A percentile compares a stretch with the other conserved stretches of the same genome.
These are phyloP conservation scores for Actinidia chinensis DNA, from an alignment of 179 eudicot species.

Conservation along the genomic window DNA sequence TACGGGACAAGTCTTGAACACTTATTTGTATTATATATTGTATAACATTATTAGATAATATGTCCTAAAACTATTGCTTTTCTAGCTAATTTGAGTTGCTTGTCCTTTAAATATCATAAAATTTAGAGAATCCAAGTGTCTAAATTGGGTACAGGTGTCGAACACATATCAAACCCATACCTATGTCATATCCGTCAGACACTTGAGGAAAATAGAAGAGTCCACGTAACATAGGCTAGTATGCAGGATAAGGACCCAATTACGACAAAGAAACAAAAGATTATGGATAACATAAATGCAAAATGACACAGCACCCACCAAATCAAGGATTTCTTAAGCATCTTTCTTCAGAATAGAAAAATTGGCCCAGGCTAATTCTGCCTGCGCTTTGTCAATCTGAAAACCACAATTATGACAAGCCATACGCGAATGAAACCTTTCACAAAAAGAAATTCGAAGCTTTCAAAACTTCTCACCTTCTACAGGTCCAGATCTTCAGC, in stretches of 20 bases:
- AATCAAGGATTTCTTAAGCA: constrained; percentile 75
- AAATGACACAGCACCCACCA: constrained; percentile 51
- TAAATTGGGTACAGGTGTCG: too few species aligned
- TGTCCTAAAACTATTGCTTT: too few species aligned
- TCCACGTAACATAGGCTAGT: too few species aligned
- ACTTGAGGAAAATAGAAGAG: too few species aligned
- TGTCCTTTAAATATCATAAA: too few species aligned
- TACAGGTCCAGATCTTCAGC: constrained; percentile 75
- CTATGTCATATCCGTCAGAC: too few species aligned
- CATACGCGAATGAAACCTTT: background rate
- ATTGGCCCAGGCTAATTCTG: constrained; percentile 78
- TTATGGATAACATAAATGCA: background rate
- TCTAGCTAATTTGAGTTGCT: too few species aligned
- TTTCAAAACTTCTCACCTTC: constrained; percentile 48
- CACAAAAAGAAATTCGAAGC: background rate
- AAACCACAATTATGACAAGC: constrained; percentile 8
- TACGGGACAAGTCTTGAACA: too few species aligned
- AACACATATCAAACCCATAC: too few species aligned
- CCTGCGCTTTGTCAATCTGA: constrained; percentile 90
- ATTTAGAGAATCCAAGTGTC: too few species aligned
- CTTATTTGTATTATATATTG: too few species aligned
- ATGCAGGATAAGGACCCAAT: background rate
- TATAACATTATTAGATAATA: too few species aligned
- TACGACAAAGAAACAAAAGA: constrained; percentile 9
- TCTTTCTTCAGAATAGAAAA: constrained; percentile 78